Base-by-base conservation (phyloP, 2,329 filamentous ascomycete genomes). In the Bipolaris zeicola region DNA sequence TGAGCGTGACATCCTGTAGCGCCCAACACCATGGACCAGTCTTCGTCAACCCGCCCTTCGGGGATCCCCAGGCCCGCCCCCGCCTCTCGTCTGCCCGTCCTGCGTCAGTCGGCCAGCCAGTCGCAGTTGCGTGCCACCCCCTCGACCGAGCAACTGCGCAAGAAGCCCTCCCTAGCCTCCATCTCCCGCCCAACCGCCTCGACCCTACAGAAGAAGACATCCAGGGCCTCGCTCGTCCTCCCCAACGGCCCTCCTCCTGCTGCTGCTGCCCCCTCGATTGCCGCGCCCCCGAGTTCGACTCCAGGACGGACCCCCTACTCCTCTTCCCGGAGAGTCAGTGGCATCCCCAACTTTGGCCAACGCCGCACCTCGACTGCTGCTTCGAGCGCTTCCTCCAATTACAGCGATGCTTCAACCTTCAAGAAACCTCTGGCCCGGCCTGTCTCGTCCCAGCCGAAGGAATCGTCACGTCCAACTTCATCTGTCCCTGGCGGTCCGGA, bases 81-180 rank as follows among this genome's bases (percentile, higher is more conserved):
- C 11, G 49, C 79, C 41, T 86, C 83, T 20, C 80, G 81, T 62
- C 75, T 86, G 44, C 84, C 84, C 11, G 75, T 85, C 58, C 82
- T 74, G 42, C 66, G 68, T 37, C 58, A 78, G 41, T 74, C 76
- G 39, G 63, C 48, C 39, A 74, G 68, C 58, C 69, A 75, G 34
- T 77, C 74, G 57, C 74, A 78, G 31, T 67, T 83, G 52, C 79
- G 79, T 2, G 36, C 64, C 49, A 73, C 80, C 14, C 77, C 81
- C 0, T 47, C 78, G 74, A 76, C 76, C 63, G 82, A 83, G 34
- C 79, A 77, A 58, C 45, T 72, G 58, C 67, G 63, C 61, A 72
- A 70, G 64, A 72, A 69, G 58, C 62, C 71, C 8, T 75, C 73
- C 13, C 28, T 69, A 14, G 66, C 69, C 41, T 66, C 66, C 33